Evolutionary conservation across 2,329 filamentous ascomycete genomes (phyloP).

Genomic region (Fusarium sublunatum): DNA sequence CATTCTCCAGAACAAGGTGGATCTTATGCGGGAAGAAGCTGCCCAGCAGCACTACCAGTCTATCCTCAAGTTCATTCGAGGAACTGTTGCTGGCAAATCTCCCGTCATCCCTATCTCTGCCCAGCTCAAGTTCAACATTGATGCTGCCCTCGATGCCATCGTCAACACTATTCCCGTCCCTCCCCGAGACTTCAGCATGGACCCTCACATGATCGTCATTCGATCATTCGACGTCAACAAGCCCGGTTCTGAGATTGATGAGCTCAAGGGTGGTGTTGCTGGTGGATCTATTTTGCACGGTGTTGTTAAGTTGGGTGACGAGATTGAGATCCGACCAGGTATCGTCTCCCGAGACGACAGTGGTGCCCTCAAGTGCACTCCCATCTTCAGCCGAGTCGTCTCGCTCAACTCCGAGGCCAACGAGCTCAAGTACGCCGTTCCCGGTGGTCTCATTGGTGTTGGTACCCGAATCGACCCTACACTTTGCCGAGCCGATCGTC

Average conservation of each 20-base stretch:
- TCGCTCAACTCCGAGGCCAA: conserved; percentile 98
- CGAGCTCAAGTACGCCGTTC: conserved; percentile 97
- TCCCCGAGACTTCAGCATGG: conserved; percentile 86
- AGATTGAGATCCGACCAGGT: conserved; percentile 99
- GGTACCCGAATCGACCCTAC: conserved; percentile 98
- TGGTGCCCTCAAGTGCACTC: conserved; percentile 94
- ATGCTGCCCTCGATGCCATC: conserved; percentile 95
- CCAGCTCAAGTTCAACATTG: conserved; percentile 99
- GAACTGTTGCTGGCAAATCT: conserved; percentile 93
- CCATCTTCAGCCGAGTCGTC: conserved; percentile 95
- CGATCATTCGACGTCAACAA: conserved; percentile 99
- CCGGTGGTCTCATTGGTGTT: conserved; percentile 97
- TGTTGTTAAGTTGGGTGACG: conserved; percentile 95
- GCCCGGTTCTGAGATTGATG: conserved; percentile 97
- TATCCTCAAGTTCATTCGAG: conserved; percentile 97
- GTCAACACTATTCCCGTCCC: conserved; percentile 96
- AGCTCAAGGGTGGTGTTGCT: conserved; percentile 97
- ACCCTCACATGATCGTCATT: conserved; percentile 99
- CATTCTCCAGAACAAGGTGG: conserved; percentile 99
- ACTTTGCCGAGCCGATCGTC: conserved; percentile 97
- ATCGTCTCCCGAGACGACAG: conserved; percentile 95
- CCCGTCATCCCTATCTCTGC: conserved; percentile 97
- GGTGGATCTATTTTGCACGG: conserved; percentile 97
- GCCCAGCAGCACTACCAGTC: conserved; percentile 95
- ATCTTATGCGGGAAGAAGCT: conserved; percentile 95